Conservation (phyloP, 371 early-diverging fungal genomes). For the Syncephalis fuscata region DNA sequence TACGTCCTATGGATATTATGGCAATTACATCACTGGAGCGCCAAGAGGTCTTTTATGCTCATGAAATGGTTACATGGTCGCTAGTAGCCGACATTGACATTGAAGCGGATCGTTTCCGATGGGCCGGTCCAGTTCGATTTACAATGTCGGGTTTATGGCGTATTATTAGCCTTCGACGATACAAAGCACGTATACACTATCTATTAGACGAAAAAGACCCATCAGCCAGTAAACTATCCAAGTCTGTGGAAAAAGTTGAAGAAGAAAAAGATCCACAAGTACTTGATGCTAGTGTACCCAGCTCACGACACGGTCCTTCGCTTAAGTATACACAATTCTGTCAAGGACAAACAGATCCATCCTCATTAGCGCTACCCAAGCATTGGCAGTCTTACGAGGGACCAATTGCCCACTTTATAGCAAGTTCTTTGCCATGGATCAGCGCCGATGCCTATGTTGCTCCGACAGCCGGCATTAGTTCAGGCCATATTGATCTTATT, state of each 20-base stretch:
- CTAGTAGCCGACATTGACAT: background rate
- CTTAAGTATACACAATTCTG: too few relatives aligned
- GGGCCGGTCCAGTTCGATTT: background rate
- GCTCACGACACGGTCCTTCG: too few relatives aligned
- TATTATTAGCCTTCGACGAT: background rate
- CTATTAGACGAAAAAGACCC: background rate
- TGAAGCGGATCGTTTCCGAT: background rate
- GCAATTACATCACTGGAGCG: background rate
- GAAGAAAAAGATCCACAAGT: too few relatives aligned
- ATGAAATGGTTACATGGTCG: background rate
- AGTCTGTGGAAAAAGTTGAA: too few relatives aligned
- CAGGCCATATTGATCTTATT: background rate
- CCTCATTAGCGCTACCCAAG: background rate
- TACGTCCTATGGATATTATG: background rate
- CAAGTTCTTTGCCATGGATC: background rate
- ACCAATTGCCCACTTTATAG: background rate
- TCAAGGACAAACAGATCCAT: too few relatives aligned
- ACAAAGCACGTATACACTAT: background rate
- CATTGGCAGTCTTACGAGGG: background rate
- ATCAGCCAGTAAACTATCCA: too few relatives aligned
- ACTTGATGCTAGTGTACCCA: too few relatives aligned
- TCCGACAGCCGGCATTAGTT: background rate
- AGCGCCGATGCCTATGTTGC: background rate
- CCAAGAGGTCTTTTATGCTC: background rate
- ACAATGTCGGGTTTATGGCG: background rate